A percentile compares a stretch with the other conserved stretches of the same genome.
phyloP scores from a whole-genome alignment of 2,329 filamentous ascomycete species.

The Boeremia exigua region DNA sequence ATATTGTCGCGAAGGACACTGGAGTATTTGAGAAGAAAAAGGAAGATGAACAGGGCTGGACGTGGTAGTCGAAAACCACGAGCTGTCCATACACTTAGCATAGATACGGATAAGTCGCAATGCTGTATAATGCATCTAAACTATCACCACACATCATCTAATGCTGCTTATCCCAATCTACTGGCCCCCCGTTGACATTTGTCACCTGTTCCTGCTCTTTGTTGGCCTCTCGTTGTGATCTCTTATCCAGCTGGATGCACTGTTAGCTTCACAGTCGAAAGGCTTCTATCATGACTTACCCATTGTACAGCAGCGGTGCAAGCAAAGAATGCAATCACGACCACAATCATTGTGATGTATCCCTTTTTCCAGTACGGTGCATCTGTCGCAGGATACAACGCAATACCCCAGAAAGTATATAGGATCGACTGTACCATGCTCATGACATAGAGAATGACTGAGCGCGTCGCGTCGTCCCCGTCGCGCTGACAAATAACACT shows the following conservation, averaged over 20 bases:
- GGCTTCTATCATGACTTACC: constrained; percentile 19
- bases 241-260: constrained; percentile 8
- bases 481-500: constrained; percentile 47
- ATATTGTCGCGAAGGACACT: constrained; percentile 45
- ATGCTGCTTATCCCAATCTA: constrained; percentile 3
- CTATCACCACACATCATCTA: neutral
- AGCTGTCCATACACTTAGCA: neutral
- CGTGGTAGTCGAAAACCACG: constrained; percentile 1
- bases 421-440: constrained; percentile 49
- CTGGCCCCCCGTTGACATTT: neutral
- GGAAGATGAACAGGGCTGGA: constrained; percentile 16
- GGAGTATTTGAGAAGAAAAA: constrained; percentile 12
- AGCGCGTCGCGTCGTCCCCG: constrained; percentile 52
- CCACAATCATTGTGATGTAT: constrained; percentile 45
- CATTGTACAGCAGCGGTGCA: constrained; percentile 30
- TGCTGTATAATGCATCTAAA: neutral
- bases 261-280: neutral
- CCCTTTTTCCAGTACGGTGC: constrained; percentile 54
- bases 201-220: constrained; percentile 2
- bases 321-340: constrained; percentile 36
- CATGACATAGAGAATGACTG: constrained; percentile 52
- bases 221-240: constrained; percentile 7
- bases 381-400: constrained; percentile 51
- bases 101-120: neutral
- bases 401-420: constrained; percentile 56